Percentiles rank a stretch among this genome's conserved stretches.
Conservation (phyloP, 306 rosid genomes). For the Cicer arietinum region DNA sequence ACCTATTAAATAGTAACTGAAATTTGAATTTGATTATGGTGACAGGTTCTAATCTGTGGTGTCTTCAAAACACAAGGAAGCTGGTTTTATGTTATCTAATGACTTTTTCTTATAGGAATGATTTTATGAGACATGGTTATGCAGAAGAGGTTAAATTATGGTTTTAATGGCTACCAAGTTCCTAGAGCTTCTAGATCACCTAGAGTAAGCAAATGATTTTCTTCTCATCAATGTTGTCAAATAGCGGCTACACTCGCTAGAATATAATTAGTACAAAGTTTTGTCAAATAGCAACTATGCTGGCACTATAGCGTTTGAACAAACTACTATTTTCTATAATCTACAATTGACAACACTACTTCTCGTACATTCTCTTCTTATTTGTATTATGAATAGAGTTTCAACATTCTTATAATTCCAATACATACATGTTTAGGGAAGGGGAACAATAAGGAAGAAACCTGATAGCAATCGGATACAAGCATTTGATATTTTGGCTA, state of each 20-base stretch:
- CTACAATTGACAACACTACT: too few species aligned
- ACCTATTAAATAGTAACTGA: neutral
- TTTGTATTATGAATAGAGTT: slow-evolving; percentile 27
- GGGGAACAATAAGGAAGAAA: slow-evolving; percentile 60
- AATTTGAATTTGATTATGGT: slow-evolving; percentile 43
- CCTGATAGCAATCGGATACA: slow-evolving; percentile 52
- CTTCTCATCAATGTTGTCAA: neutral
- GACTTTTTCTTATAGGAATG: slow-evolving; percentile 56
- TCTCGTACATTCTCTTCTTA: too few species aligned
- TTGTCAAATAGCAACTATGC: too few species aligned
- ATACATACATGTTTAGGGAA: slow-evolving; percentile 60
- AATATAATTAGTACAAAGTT: too few species aligned
- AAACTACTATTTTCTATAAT: too few species aligned
- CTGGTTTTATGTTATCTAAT: slow-evolving; percentile 48
- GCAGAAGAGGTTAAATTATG: slow-evolving; percentile 60
- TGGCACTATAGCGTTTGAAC: too few species aligned
- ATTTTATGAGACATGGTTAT: slow-evolving; percentile 60
- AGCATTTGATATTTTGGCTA: slow-evolving; percentile 76
- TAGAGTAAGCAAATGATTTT: slow-evolving; percentile 57
- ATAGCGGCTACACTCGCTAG: too few species aligned
- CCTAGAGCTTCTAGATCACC: slow-evolving; percentile 74
- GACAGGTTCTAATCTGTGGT: slow-evolving; percentile 49
- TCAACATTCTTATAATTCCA: slow-evolving; percentile 37
- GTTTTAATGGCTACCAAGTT: slow-evolving; percentile 64
- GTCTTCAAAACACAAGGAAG: slow-evolving; percentile 43